Percentiles rank a stretch among this genome's conserved stretches.
Evolutionary conservation across 23 red algal genomes (phyloP).

Genomic region (Gracilariopsis chorda): DNA sequence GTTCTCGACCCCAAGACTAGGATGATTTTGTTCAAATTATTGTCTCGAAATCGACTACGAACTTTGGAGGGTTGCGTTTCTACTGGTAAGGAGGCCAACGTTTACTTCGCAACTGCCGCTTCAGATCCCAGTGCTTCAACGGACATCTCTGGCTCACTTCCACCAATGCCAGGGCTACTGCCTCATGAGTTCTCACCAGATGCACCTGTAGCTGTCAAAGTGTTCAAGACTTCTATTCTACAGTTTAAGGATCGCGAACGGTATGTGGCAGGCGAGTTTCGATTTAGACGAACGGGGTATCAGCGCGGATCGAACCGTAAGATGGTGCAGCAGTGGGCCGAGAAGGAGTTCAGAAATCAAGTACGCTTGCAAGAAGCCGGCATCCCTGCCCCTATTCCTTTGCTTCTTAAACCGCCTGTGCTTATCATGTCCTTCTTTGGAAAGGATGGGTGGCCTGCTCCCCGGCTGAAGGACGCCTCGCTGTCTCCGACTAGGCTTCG

Average conservation of each 20-base stretch:
- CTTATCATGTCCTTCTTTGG: conserved; percentile 96
- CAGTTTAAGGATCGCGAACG: conserved; percentile 90
- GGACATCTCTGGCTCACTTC: not conserved
- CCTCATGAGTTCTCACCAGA: conserved; percentile 9
- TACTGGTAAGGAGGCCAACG: conserved; percentile 98
- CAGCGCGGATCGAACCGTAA: conserved; percentile 74
- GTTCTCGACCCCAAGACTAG: conserved; percentile 88
- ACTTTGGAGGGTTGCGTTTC: conserved; percentile 81
- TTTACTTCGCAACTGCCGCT: conserved; percentile 76
- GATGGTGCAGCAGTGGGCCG: conserved; percentile 96
- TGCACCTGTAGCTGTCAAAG: conserved; percentile 78
- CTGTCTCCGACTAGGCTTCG: not conserved
- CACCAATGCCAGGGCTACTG: not conserved
- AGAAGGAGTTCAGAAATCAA: conserved; percentile 98
- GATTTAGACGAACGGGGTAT: conserved; percentile 75
- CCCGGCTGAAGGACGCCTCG: conserved; percentile 71
- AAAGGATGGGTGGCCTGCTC: conserved; percentile 74
- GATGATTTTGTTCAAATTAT: conserved; percentile 73
- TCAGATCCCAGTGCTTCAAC: not conserved
- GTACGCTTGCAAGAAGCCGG: conserved; percentile 70
- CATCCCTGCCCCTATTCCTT: conserved; percentile 66
- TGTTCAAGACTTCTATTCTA: conserved; percentile 94
- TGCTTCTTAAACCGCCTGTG: conserved; percentile 76
- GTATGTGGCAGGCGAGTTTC: conserved; percentile 92
- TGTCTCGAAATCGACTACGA: conserved; percentile 49